Base-by-base conservation (phyloP, 169 alveolate species). In the Ophryocystis elektroscirrha region DNA sequence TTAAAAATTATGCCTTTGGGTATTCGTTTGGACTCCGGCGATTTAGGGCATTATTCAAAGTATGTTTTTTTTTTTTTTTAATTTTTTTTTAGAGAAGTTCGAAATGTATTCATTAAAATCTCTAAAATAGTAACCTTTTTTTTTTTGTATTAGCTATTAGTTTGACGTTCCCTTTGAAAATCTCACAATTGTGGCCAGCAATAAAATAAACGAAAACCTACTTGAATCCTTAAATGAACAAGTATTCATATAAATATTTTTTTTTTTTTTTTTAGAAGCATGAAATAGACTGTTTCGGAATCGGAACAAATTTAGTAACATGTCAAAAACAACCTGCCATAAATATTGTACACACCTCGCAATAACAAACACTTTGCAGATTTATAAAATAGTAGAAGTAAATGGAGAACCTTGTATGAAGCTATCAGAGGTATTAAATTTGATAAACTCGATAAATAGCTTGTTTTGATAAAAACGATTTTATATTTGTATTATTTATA, bases 321-420 rank as follows among this genome's bases (percentile, higher is more conserved):
- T 84, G 94, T 64, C 75, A 78, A 56, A 71, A 84, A 27, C 77
- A 84, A 46, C 94, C 94, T 0, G 89, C 94, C 1, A 56, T 84
- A 16, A 91, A 91, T 4, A 69, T 78, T 75, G 71, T 61, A 22
- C 27, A 18, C 16, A 0, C 47, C 1, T 4, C 38, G n/a, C n/a
- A n/a, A n/a, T n/a, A n/a, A n/a, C n/a, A n/a, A n/a, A n/a, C n/a
- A n/a, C n/a, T n/a, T 5, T 53, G 2, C 66, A 61, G 61, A 88
- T 84, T 24, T 85, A 77, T 60, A 85, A 85, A 55, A 56, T 85
- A 24, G 88, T 78, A 9, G 83, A 78, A 50, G 69, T 79, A 26
- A 65, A 79, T 37, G 79, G 74, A 15, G 36, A 51, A 0, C 85
- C 89, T 0, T 56, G 81, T 52, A 76, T 79, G 63, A 84, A 84